Evolutionary conservation across 257 asterid genomes (phyloP), one percentile per base, ranked within the genome.

Genomic region (Lycium ferocissimum): DNA sequence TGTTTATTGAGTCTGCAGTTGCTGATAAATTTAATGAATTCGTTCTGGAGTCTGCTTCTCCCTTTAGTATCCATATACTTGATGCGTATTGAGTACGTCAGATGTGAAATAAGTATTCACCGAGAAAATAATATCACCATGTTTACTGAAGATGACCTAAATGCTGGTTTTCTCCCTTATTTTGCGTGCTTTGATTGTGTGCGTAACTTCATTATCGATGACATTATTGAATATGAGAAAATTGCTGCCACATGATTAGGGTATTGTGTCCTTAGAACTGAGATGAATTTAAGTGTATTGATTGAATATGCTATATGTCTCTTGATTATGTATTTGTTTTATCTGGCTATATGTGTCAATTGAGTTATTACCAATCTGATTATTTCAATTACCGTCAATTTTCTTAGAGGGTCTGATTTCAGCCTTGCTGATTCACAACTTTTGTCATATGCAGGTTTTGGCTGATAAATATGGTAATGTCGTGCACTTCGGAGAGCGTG

Each of bases 401-500:
- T 58, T 57, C 51, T 43, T 56, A 14, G 40, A 43, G 45, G 76
- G 5, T 53, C 51, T 83, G 61, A 61, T 12, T 56, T 17, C 65
- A 2, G 15, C 40, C 59, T 61, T 65, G 17, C 43, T 72, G 47
- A 53, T 13, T 1, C 26, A 47, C 53, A 33, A 2, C 61, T 80
- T 15, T 47, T 38, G 58, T 51, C 75, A 76, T 78, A 65, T 85
- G 75, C 92, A 95, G 98, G 97, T 95, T 89, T 87, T 95, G 91
- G 98, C 99, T 22, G 99, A 95, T 87, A 95, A 94, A 84, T 92
- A 63, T 83, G 98, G 97, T 62, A 94, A 95, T 79, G 98, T 94
- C 54, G 92, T 95, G 82, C 99, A 95, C 95, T 95, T 93, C 85
- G 99, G 99, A 81, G 99, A 95, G 89, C 99, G 99, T 89, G 99